These are phyloP conservation scores for Scopulariopsis brevicaulis DNA, from an alignment of 2,329 filamentous ascomycete genomes.

Conservation along the genomic window DNA sequence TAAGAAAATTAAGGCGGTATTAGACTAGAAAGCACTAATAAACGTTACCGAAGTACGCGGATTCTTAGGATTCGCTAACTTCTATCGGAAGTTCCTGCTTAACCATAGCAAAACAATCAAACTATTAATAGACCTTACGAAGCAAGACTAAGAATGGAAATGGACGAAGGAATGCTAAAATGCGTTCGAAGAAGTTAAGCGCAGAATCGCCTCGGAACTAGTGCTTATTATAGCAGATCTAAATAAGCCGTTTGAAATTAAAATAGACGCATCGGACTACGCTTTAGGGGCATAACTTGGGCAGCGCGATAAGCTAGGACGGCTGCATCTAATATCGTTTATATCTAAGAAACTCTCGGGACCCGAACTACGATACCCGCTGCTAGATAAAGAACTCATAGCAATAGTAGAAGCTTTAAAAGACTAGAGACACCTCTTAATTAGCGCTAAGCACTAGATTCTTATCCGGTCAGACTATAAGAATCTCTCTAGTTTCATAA, in stretches of 20 bases:
- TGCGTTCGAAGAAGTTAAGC: too few species aligned
- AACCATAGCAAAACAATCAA: too few species aligned
- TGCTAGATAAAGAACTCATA: constrained; percentile 10
- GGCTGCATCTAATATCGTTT: constrained; percentile 1
- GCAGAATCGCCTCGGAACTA: too few species aligned
- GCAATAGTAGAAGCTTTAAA: constrained; percentile 7
- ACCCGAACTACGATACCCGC: constrained; percentile 9
- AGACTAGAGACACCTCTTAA: background rate
- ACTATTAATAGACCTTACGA: too few species aligned
- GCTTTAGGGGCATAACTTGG: background rate
- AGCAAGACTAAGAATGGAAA: too few species aligned
- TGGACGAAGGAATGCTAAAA: too few species aligned
- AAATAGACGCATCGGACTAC: background rate
- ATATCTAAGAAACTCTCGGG: constrained; percentile 3
- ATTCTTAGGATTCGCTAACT: too few species aligned
- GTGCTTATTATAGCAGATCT: too few species aligned
- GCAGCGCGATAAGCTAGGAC: background rate
- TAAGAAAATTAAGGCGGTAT: too few species aligned
- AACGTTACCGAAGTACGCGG: too few species aligned
- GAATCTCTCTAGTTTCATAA: background rate
- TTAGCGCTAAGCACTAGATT: background rate
- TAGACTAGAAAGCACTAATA: too few species aligned
- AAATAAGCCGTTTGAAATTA: background rate
- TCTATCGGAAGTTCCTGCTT: too few species aligned
- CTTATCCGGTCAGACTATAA: background rate